Conservation (phyloP, 2,329 filamentous ascomycete species). For the Aspergillus sp. region DNA sequence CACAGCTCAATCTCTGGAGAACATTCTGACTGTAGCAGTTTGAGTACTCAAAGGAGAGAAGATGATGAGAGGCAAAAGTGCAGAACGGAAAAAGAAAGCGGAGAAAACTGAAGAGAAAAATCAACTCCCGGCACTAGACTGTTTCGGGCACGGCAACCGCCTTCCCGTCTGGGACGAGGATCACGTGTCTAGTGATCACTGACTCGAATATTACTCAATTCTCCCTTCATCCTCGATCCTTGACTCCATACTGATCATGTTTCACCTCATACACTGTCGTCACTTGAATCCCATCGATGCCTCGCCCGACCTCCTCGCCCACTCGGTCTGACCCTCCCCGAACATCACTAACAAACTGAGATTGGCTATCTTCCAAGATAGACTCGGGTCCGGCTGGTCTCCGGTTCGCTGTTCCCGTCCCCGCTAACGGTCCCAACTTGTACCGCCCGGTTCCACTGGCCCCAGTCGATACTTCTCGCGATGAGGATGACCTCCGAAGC, state of each 20-base stretch:
- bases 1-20: too few relatives aligned
- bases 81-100: background rate
- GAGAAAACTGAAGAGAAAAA: background rate
- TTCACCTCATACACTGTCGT: slow-evolving; percentile 25
- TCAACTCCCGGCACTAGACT: background rate
- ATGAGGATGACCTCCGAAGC: slow-evolving; percentile 32
- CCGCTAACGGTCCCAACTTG: slow-evolving; percentile 11
- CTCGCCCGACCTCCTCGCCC: slow-evolving; percentile 16
- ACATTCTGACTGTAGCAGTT: too few relatives aligned
- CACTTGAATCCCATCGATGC: slow-evolving; percentile 21
- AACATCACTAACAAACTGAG: slow-evolving; percentile 3
- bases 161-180: background rate
- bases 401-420: background rate
- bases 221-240: background rate
- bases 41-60: too few relatives aligned
- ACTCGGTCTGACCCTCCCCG: slow-evolving; percentile 8
- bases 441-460: slow-evolving; percentile 6
- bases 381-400: slow-evolving; percentile 16
- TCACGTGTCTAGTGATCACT: background rate
- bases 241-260: background rate
- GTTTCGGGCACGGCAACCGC: background rate
- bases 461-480: slow-evolving; percentile 12
- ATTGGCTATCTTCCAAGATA: slow-evolving; percentile 9
- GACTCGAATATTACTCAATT: background rate
- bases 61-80: too few relatives aligned